phyloP scores from a whole-genome alignment of 1,139 yeast genomes.

The Casaregolazyma lundiana region DNA sequence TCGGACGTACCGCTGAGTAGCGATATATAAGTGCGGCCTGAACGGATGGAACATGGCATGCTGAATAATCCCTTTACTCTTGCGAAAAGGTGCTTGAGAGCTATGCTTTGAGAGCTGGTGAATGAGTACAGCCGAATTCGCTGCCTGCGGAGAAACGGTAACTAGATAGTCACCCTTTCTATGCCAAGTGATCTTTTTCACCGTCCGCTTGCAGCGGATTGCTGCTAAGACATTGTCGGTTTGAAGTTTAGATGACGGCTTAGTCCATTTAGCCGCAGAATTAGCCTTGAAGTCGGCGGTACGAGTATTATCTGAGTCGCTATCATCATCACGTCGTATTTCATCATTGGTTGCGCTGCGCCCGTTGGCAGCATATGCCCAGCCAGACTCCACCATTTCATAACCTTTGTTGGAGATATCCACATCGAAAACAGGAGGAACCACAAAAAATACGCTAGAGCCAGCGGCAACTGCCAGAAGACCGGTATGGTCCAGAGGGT shows the following conservation, averaged over 20 bases:
- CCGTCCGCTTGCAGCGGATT: slow-evolving; percentile 61
- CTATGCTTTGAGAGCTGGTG: slow-evolving; percentile 93
- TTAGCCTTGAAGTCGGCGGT: slow-evolving; percentile 43
- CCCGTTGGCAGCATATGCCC: slow-evolving; percentile 74
- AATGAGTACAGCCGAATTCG: slow-evolving; percentile 81
- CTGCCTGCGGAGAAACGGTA: slow-evolving; percentile 86
- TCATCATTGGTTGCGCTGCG: slow-evolving; percentile 33
- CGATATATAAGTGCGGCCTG: slow-evolving; percentile 89
- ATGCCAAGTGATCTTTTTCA: slow-evolving; percentile 91
- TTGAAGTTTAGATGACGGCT: slow-evolving; percentile 64
- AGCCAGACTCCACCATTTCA: slow-evolving; percentile 79
- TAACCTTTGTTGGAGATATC: slow-evolving; percentile 81
- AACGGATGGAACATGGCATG: slow-evolving; percentile 97
- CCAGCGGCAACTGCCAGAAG: slow-evolving; percentile 83
- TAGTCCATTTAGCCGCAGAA: slow-evolving; percentile 76
- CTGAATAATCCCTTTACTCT: slow-evolving; percentile 89
- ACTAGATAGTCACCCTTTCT: slow-evolving; percentile 96
- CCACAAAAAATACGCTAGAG: slow-evolving; percentile 67
- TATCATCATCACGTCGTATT: slow-evolving; percentile 23
- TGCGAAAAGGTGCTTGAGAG: slow-evolving; percentile 95
- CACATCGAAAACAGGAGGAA: slow-evolving; percentile 88
- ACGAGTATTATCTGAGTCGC: slow-evolving; percentile 32
- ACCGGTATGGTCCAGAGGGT: slow-evolving; percentile 64
- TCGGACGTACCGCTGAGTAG: slow-evolving; percentile 87
- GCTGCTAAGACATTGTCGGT: slow-evolving; percentile 70